phyloP scores from a whole-genome alignment of 148 eudicot species.

The Rhododendron williamsianum region DNA sequence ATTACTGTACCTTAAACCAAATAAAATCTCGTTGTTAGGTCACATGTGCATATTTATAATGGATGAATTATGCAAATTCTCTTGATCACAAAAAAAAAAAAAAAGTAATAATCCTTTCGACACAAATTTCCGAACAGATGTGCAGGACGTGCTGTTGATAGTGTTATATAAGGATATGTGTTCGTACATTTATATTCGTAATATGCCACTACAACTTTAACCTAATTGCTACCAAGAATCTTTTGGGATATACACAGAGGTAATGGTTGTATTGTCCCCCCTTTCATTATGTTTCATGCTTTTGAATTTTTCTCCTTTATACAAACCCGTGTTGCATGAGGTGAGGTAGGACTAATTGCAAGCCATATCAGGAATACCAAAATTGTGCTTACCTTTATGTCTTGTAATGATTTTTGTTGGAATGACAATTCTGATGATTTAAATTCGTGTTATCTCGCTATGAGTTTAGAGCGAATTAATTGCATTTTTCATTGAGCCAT shows the following conservation, averaged over 20 bases:
- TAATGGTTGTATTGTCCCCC: not conserved
- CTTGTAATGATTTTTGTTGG: no score
- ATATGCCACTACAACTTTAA: no score
- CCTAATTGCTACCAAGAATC: not conserved
- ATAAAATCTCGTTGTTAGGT: not conserved
- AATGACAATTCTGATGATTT: no score
- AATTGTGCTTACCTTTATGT: no score
- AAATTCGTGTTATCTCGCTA: no score
- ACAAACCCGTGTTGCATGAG: not conserved
- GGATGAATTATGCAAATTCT: not conserved
- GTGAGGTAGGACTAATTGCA: not conserved
- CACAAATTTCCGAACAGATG: not conserved
- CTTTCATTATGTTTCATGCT: not conserved
- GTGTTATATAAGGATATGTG: not conserved
- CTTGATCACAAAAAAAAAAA: not conserved
- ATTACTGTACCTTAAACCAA: not conserved
- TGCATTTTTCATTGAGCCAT: no score
- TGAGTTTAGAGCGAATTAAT: no score
- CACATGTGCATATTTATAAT: not conserved
- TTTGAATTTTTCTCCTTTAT: not conserved
- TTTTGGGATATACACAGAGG: not conserved
- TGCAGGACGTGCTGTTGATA: not conserved
- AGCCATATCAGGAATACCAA: no score
- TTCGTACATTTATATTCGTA: not conserved
- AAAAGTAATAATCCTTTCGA: not conserved